Evolutionary conservation across 2,329 filamentous ascomycete species (phyloP), one percentile per base, ranked within the genome.

Genomic region (Microdochium paspali): DNA sequence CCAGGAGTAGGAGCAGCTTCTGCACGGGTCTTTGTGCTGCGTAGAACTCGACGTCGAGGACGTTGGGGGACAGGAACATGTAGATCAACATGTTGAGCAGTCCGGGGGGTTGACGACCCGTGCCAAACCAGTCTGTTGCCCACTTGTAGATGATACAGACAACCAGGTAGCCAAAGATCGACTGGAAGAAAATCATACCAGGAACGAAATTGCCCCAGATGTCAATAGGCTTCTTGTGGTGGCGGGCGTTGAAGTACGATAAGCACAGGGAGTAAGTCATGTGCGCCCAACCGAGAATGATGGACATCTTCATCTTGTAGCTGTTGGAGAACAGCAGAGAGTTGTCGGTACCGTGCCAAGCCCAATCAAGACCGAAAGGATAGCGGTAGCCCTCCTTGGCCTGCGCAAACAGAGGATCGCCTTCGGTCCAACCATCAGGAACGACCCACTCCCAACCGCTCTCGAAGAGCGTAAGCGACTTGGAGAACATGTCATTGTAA

Each of bases 241-340:
- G 89, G 49, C 84, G 84, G 45, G 90, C 91, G 63, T 98, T 98
- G 75, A 95, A 80, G 61, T 87, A 93, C 23, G 93, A 85, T 62
- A 95, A 84, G 72, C 87, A 90, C 43, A 98, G 80, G 18, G 93
- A 97, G 71, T 95, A 98, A 3, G 93, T 98, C 93, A 98, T 98
- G 72, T 96, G 90, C 50, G 81, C 81, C 93, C 94, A 98, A 66
- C 94, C 93, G 54, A 98, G 79, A 55, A 98, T 80, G 63, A 98
- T 96, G 73, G 88, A 94, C 70, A 98, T 87, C 77, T 98, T 98
- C 93, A 98, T 98, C 83, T 98, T 98, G 79, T 93, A 94, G 68
- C 87, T 94, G 84, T 98, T 98, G 65, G 82, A 86, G 72, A 98
- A 98, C 45, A 98, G 79, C 20, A 98, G 77, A 51, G 94, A 86